Conservation (phyloP, 2,329 filamentous ascomycete species). For the Colletotrichum destructivum region DNA sequence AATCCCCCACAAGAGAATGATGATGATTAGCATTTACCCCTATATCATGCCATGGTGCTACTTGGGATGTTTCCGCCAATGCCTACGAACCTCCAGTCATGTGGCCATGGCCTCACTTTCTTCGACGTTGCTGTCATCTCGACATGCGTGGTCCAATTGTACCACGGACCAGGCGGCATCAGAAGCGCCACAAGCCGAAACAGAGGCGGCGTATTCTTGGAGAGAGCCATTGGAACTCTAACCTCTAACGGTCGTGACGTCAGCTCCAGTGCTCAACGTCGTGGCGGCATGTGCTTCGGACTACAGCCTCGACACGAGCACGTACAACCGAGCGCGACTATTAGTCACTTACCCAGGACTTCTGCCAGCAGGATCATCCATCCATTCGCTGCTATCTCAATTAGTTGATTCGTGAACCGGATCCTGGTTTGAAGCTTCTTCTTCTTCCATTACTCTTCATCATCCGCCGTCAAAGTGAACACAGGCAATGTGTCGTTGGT, state of each 20-base stretch:
- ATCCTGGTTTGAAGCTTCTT: not conserved
- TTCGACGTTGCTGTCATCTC: not conserved
- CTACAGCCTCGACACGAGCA: not conserved
- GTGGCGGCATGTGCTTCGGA: not conserved
- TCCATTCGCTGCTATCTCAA: not conserved
- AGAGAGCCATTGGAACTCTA: not conserved
- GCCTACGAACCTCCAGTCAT: too few relatives aligned
- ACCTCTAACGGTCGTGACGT: conserved; percentile 7
- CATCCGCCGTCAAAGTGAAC: not conserved
- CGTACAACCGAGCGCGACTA: not conserved
- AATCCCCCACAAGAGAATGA: not conserved
- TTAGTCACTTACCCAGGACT: not conserved
- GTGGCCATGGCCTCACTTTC: not conserved
- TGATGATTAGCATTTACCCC: too few relatives aligned
- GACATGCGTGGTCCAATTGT: not conserved
- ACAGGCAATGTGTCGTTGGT: conserved; percentile 32
- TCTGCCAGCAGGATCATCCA: too few relatives aligned
- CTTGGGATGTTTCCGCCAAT: too few relatives aligned
- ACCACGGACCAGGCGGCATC: too few relatives aligned
- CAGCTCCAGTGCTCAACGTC: not conserved
- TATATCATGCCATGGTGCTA: not conserved
- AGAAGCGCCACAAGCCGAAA: not conserved
- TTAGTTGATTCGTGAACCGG: too few relatives aligned
- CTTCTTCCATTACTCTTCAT: not conserved
- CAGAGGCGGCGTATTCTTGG: not conserved